Evolutionary conservation across 2,329 filamentous ascomycete species (phyloP).

Genomic region (Fusarium succisae): DNA sequence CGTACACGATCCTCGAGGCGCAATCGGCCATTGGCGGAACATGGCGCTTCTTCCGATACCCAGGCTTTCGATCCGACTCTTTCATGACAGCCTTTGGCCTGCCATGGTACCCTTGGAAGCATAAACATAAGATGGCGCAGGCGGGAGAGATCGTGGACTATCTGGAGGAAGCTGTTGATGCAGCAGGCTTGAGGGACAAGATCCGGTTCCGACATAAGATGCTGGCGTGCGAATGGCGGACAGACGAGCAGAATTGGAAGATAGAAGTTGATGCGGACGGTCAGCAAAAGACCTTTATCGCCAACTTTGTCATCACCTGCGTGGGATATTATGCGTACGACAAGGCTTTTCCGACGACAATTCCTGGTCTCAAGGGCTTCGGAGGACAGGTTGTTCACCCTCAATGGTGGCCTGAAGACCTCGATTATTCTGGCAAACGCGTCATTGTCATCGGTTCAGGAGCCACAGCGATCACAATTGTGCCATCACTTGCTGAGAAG

Average conservation of each 20-base stretch:
- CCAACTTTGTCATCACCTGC: slow-evolving; percentile 68
- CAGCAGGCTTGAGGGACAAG: slow-evolving; percentile 62
- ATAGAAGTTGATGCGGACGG: slow-evolving; percentile 53
- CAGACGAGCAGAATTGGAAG: slow-evolving; percentile 64
- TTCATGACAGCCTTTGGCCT: slow-evolving; percentile 72
- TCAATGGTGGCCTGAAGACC: slow-evolving; percentile 78
- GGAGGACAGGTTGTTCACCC: slow-evolving; percentile 72
- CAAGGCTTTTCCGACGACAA: slow-evolving; percentile 65
- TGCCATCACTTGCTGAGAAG: slow-evolving; percentile 73
- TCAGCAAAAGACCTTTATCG: slow-evolving; percentile 43
- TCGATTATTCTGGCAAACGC: slow-evolving; percentile 73
- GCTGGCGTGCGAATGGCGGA: slow-evolving; percentile 61
- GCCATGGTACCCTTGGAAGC: slow-evolving; percentile 75
- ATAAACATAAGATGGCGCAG: slow-evolving; percentile 60
- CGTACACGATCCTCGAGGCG: slow-evolving; percentile 74
- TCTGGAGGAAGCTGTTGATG: slow-evolving; percentile 59
- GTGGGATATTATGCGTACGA: slow-evolving; percentile 79
- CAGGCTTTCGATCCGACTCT: slow-evolving; percentile 75
- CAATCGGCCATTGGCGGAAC: slow-evolving; percentile 76
- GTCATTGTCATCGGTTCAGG: slow-evolving; percentile 80
- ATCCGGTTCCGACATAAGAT: slow-evolving; percentile 64
- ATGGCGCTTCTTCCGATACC: slow-evolving; percentile 82
- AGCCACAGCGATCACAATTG: slow-evolving; percentile 80
- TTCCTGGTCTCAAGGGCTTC: slow-evolving; percentile 75
- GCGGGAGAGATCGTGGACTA: slow-evolving; percentile 64